Evolutionary conservation across 208 protist genomes (phyloP).

Genomic region (Angomonas ambiguus): DNA sequence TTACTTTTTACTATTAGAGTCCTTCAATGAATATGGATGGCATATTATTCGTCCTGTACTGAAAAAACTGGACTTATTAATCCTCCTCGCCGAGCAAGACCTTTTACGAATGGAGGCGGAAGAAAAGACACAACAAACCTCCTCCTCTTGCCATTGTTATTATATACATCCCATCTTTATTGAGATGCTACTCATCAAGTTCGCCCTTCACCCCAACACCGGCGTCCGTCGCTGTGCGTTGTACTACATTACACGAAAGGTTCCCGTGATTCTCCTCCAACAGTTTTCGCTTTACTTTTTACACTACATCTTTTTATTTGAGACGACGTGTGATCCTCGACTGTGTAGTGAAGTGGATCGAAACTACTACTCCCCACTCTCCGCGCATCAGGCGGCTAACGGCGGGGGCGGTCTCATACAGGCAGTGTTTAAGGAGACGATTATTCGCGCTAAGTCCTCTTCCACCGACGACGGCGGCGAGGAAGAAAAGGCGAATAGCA

Average conservation of each 20-base stretch:
- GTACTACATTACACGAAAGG: no score
- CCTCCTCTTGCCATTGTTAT: background rate
- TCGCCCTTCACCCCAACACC: conserved; percentile 74
- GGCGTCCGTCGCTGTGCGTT: conserved; percentile 71
- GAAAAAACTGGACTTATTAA: conserved; percentile 59
- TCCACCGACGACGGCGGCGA: conserved; percentile 68
- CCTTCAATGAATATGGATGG: conserved; percentile 76
- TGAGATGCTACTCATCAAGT: conserved; percentile 76
- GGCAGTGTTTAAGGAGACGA: no score
- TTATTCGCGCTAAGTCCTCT: no score
- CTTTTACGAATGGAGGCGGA: background rate
- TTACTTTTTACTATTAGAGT: conserved; percentile 82
- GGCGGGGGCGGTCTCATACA: no score
- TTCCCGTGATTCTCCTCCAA: conserved; percentile 38
- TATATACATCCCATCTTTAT: conserved; percentile 62
- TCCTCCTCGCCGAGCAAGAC: conserved; percentile 25
- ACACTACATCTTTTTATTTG: conserved; percentile 44
- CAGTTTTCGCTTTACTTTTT: conserved; percentile 57
- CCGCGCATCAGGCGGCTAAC: no score
- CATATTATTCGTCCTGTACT: conserved; percentile 79
- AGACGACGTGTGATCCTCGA: conserved; percentile 43
- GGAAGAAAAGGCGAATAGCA: conserved; percentile 23
- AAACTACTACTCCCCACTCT: background rate
- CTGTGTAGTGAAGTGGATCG: conserved; percentile 79
- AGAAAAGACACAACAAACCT: background rate